phyloP scores from a whole-genome alignment of 495 filamentous ascomycete species.

The Letharia columbiana region DNA sequence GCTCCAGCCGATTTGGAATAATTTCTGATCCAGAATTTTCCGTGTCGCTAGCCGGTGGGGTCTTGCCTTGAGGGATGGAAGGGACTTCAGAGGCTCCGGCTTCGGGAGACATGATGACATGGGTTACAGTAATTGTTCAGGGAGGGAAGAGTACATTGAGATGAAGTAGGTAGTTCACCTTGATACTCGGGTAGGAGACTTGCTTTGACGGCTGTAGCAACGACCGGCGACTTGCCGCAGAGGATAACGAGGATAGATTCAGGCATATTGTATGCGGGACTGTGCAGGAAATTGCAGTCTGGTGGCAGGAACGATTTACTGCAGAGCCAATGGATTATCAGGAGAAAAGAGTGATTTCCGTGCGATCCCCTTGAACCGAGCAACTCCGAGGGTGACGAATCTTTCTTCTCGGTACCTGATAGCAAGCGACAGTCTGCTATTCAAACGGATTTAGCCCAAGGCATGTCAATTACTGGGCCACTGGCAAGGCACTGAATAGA shows the following conservation, averaged over 20 bases:
- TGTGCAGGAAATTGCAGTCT: constrained; percentile 1
- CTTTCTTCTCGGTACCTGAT: neutral
- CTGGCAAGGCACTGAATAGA: neutral
- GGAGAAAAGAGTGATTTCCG: neutral
- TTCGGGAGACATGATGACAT: neutral
- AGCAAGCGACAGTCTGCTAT: neutral
- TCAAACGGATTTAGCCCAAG: neutral
- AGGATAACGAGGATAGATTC: neutral
- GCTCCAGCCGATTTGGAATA: neutral
- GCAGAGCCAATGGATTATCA: neutral
- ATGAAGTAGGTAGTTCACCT: neutral
- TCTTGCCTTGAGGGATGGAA: neutral
- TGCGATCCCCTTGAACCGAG: neutral
- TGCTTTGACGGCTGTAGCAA: neutral
- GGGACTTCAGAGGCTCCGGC: neutral
- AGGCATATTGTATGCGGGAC: neutral
- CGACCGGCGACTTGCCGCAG: neutral
- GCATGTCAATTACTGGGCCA: neutral
- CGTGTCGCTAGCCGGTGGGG: neutral
- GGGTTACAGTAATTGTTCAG: neutral
- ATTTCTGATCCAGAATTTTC: neutral
- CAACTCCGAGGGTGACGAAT: neutral
- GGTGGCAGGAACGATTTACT: neutral
- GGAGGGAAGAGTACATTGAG: neutral
- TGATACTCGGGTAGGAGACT: neutral